Evolutionary conservation across 129 eudicot species (phyloP), one percentile per base, ranked within the genome.

Genomic region (Ambrosia trifida): DNA sequence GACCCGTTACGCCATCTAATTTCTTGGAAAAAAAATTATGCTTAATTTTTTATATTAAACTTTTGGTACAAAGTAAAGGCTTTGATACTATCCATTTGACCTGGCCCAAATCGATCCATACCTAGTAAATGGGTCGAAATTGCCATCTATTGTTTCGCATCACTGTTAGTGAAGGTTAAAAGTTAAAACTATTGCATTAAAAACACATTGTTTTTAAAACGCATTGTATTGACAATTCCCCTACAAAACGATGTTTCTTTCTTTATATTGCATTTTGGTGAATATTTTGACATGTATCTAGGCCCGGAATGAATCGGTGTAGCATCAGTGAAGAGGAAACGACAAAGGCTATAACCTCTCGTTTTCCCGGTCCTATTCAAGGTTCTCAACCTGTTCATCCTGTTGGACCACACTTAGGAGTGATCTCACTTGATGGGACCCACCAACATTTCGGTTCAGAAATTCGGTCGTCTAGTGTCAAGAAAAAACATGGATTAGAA

Each of bases 231-330:
- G 5, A 60, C 35, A 35, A 2, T 63, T 7, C 43, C 2, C 14
- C 31, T 35, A 46, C 20, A 43, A 18, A 45, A 18, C n/a, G 41
- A n/a, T 10, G 11, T 13, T 67, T 19, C 24, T 47, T 47, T 50
- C 32, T 20, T 12, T 56, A 28, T 16, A 38, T 59, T 52, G 31
- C 32, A 52, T 52, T 43, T 52, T 47, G 20, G 31, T 52, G 18
- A 64, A 64, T 32, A 38, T 76, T 46, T 69, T 80, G 17, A n/a
- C 43, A 47, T 83, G 43, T 77, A 35, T 69, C 10, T 69, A 95
- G 99, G 86, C 97, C 95, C 52, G 96, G 91, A 78, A 82, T 85
- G 99, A 95, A 95, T 76, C 79, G 80, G 32, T 95, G 99, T 77
- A 73, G 85, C 72, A 16, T 90, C 43, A 82, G 94, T 33, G 86